Percentiles rank a stretch among this genome's conserved stretches.
These are phyloP conservation scores for Russula sp. DNA, from an alignment of 768 basidiomycete genomes.

Conservation along the genomic window DNA sequence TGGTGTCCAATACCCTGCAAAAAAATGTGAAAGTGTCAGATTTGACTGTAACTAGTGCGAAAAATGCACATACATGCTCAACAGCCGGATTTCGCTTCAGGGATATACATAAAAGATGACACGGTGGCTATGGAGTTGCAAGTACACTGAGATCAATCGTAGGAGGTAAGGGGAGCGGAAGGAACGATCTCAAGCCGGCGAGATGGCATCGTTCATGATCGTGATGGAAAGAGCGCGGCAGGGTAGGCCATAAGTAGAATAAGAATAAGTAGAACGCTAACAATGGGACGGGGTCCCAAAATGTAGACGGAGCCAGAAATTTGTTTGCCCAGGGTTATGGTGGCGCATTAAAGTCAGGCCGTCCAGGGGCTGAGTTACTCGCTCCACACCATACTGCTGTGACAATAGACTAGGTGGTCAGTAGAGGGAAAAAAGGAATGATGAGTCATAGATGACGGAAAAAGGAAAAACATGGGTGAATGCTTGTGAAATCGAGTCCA, in stretches of 20 bases:
- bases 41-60: background rate
- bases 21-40: background rate
- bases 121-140: slow-evolving; percentile 55
- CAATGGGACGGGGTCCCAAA: slow-evolving; percentile 42
- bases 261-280: slow-evolving; percentile 3
- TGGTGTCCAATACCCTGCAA: slow-evolving; percentile 13
- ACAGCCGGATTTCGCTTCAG: slow-evolving; percentile 76
- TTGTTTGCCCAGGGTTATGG: background rate
- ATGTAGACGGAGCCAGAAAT: slow-evolving; percentile 46
- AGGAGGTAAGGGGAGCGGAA: slow-evolving; percentile 54
- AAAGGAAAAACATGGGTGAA: slow-evolving; percentile 37
- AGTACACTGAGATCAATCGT: slow-evolving; percentile 55
- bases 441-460: slow-evolving; percentile 36
- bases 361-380: slow-evolving; percentile 54
- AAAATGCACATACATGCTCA: slow-evolving; percentile 62
- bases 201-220: slow-evolving; percentile 63
- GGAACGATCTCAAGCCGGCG: slow-evolving; percentile 83
- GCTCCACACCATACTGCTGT: too few relatives aligned
- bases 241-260: slow-evolving; percentile 21
- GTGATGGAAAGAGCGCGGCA: slow-evolving; percentile 46
- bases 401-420: too few relatives aligned
- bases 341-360: background rate
- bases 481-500: slow-evolving; percentile 7
- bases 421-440: slow-evolving; percentile 43
- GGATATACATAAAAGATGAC: slow-evolving; percentile 59